These are phyloP conservation scores for Scutellaria galericulata DNA, from an alignment of 257 asterid species.

Conservation along the genomic window DNA sequence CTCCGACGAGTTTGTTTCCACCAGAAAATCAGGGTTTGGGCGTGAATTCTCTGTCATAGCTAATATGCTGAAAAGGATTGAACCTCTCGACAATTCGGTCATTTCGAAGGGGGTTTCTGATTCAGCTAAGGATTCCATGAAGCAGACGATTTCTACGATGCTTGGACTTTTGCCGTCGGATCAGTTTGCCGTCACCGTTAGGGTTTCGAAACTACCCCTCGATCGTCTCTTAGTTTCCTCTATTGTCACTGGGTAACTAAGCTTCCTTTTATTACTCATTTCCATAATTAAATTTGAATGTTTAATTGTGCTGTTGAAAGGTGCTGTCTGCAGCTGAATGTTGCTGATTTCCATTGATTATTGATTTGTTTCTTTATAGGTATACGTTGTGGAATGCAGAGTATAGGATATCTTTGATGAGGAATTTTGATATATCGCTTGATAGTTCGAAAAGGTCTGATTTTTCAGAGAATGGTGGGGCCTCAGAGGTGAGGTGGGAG, in stretches of 20 bases:
- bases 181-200: slow-evolving; percentile 77
- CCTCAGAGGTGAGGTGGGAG: slow-evolving; percentile 52
- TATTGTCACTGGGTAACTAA: slow-evolving; percentile 81
- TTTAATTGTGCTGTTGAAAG: slow-evolving; percentile 11
- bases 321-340: slow-evolving; percentile 21
- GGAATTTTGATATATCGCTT: slow-evolving; percentile 68
- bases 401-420: slow-evolving; percentile 84
- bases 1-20: slow-evolving; percentile 92
- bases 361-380: slow-evolving; percentile 46
- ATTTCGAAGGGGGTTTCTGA: slow-evolving; percentile 86
- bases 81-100: slow-evolving; percentile 86
- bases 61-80: slow-evolving; percentile 82
- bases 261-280: neutral
- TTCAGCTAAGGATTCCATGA: slow-evolving; percentile 95
- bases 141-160: slow-evolving; percentile 97
- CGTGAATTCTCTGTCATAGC: slow-evolving; percentile 91
- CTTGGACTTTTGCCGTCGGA: slow-evolving; percentile 97
- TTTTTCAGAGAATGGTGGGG: slow-evolving; percentile 37
- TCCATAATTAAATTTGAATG: slow-evolving; percentile 16
- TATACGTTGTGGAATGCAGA: slow-evolving; percentile 98
- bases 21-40: slow-evolving; percentile 72
- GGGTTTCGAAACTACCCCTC: slow-evolving; percentile 72
- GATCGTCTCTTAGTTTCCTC: slow-evolving; percentile 85
- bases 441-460: slow-evolving; percentile 38
- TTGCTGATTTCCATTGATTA: slow-evolving; percentile 7